Evolutionary conservation across 108 stramenopile genomes (phyloP).

Genomic region (Cyclotella baltica): DNA sequence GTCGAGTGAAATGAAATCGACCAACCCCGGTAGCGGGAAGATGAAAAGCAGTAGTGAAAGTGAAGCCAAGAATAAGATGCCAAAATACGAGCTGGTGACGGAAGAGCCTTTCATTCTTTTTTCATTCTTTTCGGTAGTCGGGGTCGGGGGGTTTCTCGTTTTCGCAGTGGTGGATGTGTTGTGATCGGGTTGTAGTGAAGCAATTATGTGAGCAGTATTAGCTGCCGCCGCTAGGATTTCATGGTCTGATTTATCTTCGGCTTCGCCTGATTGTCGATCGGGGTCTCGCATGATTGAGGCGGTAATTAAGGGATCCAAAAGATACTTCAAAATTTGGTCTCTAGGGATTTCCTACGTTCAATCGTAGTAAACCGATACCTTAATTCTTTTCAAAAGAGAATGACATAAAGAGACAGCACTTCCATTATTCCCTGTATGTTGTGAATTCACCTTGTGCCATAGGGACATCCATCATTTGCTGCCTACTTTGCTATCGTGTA

Average conservation of each 20-base stretch:
- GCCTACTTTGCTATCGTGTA: no score
- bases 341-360: no score
- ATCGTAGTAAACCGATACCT: no score
- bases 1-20: not conserved
- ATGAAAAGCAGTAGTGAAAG: not conserved
- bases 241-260: no score
- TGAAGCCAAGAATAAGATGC: not conserved
- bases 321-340: not conserved
- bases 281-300: not conserved
- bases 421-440: no score
- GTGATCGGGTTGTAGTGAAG: not conserved
- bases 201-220: no score
- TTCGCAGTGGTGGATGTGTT: not conserved
- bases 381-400: no score
- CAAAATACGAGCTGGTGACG: not conserved
- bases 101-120: not conserved
- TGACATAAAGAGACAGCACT: no score
- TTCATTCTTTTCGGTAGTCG: not conserved
- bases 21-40: not conserved
- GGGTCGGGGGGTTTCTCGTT: not conserved
- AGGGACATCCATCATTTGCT: no score
- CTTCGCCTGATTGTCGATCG: no score
- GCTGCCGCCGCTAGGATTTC: no score
- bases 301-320: not conserved
- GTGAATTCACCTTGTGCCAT: no score